These are phyloP conservation scores for Daphne laureola DNA, from an alignment of 441 rosid genomes.

Conservation along the genomic window DNA sequence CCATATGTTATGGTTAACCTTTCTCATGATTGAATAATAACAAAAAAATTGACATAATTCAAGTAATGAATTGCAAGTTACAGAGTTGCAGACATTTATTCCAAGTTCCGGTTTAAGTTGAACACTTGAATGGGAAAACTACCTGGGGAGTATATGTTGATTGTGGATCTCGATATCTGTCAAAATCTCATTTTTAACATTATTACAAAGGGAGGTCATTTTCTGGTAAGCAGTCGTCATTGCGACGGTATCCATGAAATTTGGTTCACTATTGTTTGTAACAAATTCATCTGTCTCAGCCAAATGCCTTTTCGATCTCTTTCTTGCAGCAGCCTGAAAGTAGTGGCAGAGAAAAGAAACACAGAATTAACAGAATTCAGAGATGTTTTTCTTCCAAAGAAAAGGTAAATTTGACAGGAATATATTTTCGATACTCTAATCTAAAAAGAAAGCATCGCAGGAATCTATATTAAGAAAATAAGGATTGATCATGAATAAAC, in stretches of 20 bases:
- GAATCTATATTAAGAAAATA: too few relatives aligned
- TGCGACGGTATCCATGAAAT: slow-evolving; percentile 56
- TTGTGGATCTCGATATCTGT: slow-evolving; percentile 95
- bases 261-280: slow-evolving; percentile 48
- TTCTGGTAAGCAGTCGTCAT: slow-evolving; percentile 84
- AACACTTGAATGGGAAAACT: slow-evolving; percentile 4
- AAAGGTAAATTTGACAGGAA: too few relatives aligned
- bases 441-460: too few relatives aligned
- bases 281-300: slow-evolving; percentile 91
- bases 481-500: too few relatives aligned
- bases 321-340: slow-evolving; percentile 77
- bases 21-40: too few relatives aligned
- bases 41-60: too few relatives aligned
- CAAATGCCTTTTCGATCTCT: slow-evolving; percentile 82
- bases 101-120: slow-evolving; percentile 2
- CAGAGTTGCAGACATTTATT: too few relatives aligned
- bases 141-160: slow-evolving; percentile 92
- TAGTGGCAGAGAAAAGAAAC: slow-evolving; percentile 6
- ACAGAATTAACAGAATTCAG: not conserved
- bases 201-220: slow-evolving; percentile 75
- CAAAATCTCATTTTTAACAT: slow-evolving; percentile 72
- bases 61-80: too few relatives aligned
- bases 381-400: too few relatives aligned
- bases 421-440: too few relatives aligned
- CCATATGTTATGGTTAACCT: too few relatives aligned